Evolutionary conservation across 2,329 filamentous ascomycete species (phyloP).

Genomic region (Ambrosiella xylebori): DNA sequence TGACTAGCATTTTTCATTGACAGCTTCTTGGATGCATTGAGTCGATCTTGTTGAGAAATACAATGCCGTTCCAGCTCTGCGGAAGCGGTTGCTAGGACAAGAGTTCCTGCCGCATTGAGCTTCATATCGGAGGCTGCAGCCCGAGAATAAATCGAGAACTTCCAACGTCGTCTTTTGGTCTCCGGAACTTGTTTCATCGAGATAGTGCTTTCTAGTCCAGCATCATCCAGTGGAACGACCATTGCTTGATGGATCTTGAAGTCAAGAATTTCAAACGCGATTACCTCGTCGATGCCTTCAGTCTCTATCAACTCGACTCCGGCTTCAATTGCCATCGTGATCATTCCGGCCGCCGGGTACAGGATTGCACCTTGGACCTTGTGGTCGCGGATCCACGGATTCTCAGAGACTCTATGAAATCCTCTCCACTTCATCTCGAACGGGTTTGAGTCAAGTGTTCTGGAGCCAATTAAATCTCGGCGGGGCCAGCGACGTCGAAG

Average conservation of each 20-base stretch:
- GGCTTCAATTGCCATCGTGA: slow-evolving; percentile 32
- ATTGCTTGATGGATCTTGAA: slow-evolving; percentile 34
- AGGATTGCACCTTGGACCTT: slow-evolving; percentile 32
- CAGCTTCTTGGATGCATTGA: background rate
- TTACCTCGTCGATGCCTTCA: slow-evolving; percentile 11
- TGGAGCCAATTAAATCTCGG: slow-evolving; percentile 34
- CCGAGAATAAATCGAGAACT: slow-evolving; percentile 32
- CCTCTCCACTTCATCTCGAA: slow-evolving; percentile 32
- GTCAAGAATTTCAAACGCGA: slow-evolving; percentile 27
- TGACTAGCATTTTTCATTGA: background rate
- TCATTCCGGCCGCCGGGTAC: slow-evolving; percentile 34
- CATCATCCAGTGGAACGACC: slow-evolving; percentile 28
- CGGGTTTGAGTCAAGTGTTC: slow-evolving; percentile 26
- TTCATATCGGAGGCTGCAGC: slow-evolving; percentile 18
- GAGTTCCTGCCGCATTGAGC: slow-evolving; percentile 24
- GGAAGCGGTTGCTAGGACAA: background rate
- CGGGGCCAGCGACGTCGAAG: slow-evolving; percentile 28
- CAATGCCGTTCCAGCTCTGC: background rate
- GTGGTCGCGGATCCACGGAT: slow-evolving; percentile 36
- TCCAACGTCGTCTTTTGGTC: slow-evolving; percentile 14
- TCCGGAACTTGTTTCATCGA: slow-evolving; percentile 22
- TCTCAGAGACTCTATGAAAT: slow-evolving; percentile 30
- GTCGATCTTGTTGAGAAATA: background rate
- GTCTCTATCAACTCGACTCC: slow-evolving; percentile 22
- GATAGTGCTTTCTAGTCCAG: slow-evolving; percentile 33